phyloP scores from a whole-genome alignment of 495 filamentous ascomycete species.

The Achaetomiella virescens region DNA sequence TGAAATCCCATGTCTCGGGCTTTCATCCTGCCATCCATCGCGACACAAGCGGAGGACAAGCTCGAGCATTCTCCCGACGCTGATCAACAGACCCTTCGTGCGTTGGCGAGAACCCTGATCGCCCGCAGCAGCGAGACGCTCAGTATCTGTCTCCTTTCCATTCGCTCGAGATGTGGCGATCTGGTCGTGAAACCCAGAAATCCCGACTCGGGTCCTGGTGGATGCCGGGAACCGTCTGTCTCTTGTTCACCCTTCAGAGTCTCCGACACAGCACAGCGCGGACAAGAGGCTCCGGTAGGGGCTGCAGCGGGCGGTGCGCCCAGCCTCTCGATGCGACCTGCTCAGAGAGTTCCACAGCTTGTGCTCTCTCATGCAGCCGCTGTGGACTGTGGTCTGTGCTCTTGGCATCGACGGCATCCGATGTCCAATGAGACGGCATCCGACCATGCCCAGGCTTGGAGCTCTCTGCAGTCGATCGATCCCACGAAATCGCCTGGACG shows the following conservation, averaged over 20 bases:
- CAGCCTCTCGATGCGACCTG: neutral
- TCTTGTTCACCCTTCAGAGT: neutral
- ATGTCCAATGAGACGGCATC: conserved; percentile 3
- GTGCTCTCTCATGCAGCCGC: neutral
- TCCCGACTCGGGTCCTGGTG: neutral
- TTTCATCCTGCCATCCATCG: neutral
- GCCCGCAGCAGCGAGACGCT: neutral
- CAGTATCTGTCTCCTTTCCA: neutral
- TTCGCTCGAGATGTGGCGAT: neutral
- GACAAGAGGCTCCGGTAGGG: conserved; percentile 8
- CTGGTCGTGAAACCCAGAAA: neutral
- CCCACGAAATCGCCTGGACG: neutral
- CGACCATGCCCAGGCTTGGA: neutral
- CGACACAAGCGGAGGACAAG: neutral
- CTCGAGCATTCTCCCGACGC: neutral
- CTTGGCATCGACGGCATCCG: conserved; percentile 6
- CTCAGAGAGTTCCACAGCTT: neutral
- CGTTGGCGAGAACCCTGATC: conserved; percentile 4
- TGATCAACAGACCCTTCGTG: neutral
- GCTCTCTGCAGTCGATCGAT: conserved; percentile 6
- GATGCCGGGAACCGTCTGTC: neutral
- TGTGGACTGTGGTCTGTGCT: neutral
- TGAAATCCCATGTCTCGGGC: conserved; percentile 3
- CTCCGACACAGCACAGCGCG: neutral
- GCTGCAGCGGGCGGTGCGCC: neutral